Conservation (phyloP, 176 grass and related monocot genomes). For the Aegilops longissima region DNA sequence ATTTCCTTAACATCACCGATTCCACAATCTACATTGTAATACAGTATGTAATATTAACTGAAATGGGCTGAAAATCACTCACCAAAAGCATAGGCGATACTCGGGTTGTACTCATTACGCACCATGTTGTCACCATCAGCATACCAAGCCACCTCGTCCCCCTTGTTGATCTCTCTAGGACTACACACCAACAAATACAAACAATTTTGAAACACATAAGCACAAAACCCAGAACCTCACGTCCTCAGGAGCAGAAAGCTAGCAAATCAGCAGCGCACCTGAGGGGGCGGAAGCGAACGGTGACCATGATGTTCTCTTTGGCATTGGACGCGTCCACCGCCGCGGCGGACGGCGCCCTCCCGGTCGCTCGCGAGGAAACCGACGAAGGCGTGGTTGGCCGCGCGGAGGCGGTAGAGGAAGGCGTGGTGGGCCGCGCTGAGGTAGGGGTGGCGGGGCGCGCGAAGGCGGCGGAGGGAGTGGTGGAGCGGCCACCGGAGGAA, state of each 20-base stretch:
- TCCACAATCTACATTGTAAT: background rate
- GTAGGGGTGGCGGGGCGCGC: constrained; percentile 54
- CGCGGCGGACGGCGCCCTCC: constrained; percentile 34
- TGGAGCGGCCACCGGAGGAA: constrained; percentile 31
- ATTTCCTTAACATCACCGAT: background rate
- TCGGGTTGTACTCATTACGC: constrained; percentile 82
- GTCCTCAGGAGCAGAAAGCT: background rate
- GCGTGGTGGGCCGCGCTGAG: constrained; percentile 42
- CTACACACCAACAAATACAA: constrained; percentile 30
- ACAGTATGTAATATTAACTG: background rate
- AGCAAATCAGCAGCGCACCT: constrained; percentile 42
- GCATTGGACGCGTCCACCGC: constrained; percentile 63
- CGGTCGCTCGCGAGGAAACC: constrained; percentile 29
- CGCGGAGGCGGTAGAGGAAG: constrained; percentile 42
- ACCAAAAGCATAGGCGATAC: constrained; percentile 91
- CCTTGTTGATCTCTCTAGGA: constrained; percentile 94
- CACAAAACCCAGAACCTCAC: constrained; percentile 2
- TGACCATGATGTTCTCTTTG: constrained; percentile 97
- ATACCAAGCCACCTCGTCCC: constrained; percentile 95
- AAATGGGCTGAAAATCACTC: constrained; percentile 33
- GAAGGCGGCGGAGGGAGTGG: constrained; percentile 53
- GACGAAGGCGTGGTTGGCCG: constrained; percentile 57
- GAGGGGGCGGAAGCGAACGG: constrained; percentile 94
- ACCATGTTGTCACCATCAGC: constrained; percentile 89
- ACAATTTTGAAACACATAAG: background rate